A percentile compares a stretch with the other conserved stretches of the same genome.
Conservation (phyloP, 163 green algal genomes). For the Chloromonas sp. region DNA sequence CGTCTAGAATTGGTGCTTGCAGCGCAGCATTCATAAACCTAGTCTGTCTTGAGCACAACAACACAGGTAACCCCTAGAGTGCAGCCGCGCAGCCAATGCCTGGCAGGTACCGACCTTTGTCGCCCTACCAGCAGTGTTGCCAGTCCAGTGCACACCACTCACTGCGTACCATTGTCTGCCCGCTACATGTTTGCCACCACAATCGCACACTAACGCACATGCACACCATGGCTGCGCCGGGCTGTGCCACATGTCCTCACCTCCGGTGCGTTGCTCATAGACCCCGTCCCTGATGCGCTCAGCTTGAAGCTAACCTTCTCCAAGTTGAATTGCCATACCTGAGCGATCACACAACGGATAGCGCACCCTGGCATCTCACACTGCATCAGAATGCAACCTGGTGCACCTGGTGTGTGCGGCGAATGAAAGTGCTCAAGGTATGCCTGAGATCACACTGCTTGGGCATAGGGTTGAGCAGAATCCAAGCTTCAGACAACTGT, state of each 20-base stretch:
- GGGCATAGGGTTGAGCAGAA: not conserved
- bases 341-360: not conserved
- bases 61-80: no score
- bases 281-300: constrained; percentile 25
- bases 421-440: not conserved
- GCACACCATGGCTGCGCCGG: not conserved
- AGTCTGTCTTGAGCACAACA: no score
- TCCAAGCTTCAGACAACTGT: not conserved
- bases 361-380: not conserved
- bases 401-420: not conserved
- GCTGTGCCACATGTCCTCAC: not conserved
- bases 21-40: no score
- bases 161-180: no score
- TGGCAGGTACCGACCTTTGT: not conserved
- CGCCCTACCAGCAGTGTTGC: not conserved
- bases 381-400: not conserved
- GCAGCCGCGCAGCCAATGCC: not conserved
- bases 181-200: no score
- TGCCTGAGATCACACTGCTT: not conserved
- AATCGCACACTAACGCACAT: no score
- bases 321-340: constrained; percentile 56
- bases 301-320: constrained; percentile 44
- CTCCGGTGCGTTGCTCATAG: constrained; percentile 26
- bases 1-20: no score
- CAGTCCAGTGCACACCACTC: not conserved